Base-by-base conservation (phyloP, 2,329 filamentous ascomycete genomes). In the Colletotrichum sublineola region DNA sequence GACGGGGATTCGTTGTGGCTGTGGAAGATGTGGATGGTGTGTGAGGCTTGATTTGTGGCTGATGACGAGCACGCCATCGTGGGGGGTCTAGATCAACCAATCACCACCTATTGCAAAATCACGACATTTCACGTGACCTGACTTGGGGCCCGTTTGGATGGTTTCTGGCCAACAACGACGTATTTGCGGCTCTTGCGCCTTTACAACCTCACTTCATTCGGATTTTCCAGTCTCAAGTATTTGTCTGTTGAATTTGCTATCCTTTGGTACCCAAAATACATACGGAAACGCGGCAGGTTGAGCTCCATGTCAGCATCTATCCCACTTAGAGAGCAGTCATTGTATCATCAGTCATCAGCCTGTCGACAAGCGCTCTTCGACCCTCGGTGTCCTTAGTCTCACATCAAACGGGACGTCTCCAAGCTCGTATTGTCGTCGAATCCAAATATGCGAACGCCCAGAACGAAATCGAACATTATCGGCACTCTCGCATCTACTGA, bases 401-500 rank as follows among this genome's bases (percentile, higher is more conserved):
- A 50, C 50, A 61, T 62, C 61, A 62, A 61, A 70, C 66, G 61
- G 55, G 56, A 73, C 48, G n/a, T 70, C 48, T 36, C 66, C 38
- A 48, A 72, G 20, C 4, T 38, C 40, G 60, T 63, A 63, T 50
- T 20, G 36, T 70, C 40, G 7, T 70, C 60, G 40, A 62, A 71
- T 33, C 24, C 50, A 68, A 33, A 57, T 40, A 61, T 42, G 50
- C 63, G 36, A 58, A 70, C 71, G 33, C 66, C 56, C 5, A 40
- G 42, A 52, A 64, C 62, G 15, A 68, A 58, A 58, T 44, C 38
- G 20, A 61, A 50, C 58, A 53, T 42, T 46, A 44, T 15, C 63
- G 40, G 31, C 24, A 42, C 46, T 58, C 14, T 58, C 12, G 2
- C 56, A 61, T 38, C 71, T 80, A 80, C 76, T 84, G 78, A 75